phyloP scores from a whole-genome alignment of 73 alveolate species.

The Paramecium pentaurelia region DNA sequence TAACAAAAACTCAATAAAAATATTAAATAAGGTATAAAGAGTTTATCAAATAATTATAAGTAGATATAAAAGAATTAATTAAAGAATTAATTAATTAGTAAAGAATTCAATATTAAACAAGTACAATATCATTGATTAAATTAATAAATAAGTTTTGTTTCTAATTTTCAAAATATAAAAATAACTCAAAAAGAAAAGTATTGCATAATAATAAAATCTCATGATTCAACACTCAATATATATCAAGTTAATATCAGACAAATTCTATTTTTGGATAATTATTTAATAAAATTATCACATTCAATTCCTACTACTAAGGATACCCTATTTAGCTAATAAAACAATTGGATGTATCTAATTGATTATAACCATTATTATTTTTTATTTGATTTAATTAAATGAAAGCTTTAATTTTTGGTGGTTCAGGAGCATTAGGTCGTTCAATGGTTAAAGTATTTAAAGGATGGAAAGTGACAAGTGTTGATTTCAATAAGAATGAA shows the following conservation, averaged over 20 bases:
- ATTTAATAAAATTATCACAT: too few relatives aligned
- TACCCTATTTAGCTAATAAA: background rate
- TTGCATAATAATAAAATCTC: too few relatives aligned
- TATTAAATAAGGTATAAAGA: background rate
- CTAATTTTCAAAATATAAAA: too few relatives aligned
- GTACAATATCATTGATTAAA: background rate
- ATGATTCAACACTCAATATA: too few relatives aligned
- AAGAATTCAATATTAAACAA: background rate
- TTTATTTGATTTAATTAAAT: background rate
- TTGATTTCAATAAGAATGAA: conserved; percentile 69
- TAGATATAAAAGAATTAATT: background rate
- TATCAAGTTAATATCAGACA: too few relatives aligned
- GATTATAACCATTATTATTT: background rate
- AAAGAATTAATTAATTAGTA: background rate
- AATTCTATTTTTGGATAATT: background rate
- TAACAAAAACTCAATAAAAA: too few relatives aligned
- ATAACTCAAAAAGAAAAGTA: too few relatives aligned
- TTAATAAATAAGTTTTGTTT: too few relatives aligned
- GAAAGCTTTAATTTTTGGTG: conserved; percentile 69
- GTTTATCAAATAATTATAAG: background rate
- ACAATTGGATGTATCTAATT: background rate
- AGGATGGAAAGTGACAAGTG: conserved; percentile 73
- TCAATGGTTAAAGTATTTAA: conserved; percentile 69
- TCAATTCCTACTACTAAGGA: background rate
- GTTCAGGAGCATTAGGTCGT: conserved; percentile 85